Conservation (phyloP, 495 filamentous ascomycete species). For the Aspergillus funiculosus region DNA sequence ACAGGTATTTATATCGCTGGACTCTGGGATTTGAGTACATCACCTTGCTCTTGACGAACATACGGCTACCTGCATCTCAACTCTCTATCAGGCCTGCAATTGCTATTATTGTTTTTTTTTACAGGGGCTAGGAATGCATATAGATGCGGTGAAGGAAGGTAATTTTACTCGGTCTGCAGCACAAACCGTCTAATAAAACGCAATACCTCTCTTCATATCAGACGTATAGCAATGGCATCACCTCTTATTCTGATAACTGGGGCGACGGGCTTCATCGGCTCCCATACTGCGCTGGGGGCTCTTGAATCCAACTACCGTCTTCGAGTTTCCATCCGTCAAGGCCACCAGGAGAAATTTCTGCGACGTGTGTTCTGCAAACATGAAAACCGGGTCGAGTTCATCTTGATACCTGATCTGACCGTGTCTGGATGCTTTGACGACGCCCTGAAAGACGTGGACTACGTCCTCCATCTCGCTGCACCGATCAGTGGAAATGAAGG, state of each 20-base stretch:
- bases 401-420: slow-evolving; percentile 44
- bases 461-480: slow-evolving; percentile 50
- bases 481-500: slow-evolving; percentile 26
- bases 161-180: no score
- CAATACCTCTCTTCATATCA: no score
- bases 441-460: slow-evolving; percentile 41
- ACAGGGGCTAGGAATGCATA: no score
- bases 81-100: no score
- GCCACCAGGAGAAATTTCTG: slow-evolving; percentile 20
- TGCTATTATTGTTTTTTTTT: no score
- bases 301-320: slow-evolving; percentile 23
- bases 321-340: slow-evolving; percentile 21
- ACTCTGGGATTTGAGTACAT: no score
- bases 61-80: no score
- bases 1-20: no score
- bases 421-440: slow-evolving; percentile 39
- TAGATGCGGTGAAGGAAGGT: no score
- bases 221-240: no score
- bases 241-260: slow-evolving; percentile 28
- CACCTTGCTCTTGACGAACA: no score
- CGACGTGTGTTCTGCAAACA: slow-evolving; percentile 12
- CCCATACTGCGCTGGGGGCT: slow-evolving; percentile 20
- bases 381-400: slow-evolving; percentile 26
- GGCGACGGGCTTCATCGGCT: slow-evolving; percentile 36
- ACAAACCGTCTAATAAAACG: no score